Evolutionary conservation across 1,284 basidiomycete species (phyloP).

Genomic region (Chiua sp.): DNA sequence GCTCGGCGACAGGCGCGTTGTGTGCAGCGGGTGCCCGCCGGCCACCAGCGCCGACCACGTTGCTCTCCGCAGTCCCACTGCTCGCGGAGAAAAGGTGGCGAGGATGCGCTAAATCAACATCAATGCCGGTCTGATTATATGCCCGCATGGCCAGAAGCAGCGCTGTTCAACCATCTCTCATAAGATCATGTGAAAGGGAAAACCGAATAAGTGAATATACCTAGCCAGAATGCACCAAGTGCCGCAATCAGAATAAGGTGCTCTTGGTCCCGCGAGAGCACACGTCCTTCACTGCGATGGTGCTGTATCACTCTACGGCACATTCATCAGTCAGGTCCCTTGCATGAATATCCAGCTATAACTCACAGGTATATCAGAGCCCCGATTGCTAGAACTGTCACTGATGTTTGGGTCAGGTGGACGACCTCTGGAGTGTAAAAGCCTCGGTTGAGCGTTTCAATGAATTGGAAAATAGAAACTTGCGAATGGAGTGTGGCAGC

Average conservation of each 20-base stretch:
- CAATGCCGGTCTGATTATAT: conserved; percentile 33
- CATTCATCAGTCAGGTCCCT: conserved; percentile 4
- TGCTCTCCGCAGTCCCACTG: conserved; percentile 40
- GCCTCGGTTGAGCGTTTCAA: conserved; percentile 8
- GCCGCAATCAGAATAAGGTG: conserved; percentile 72
- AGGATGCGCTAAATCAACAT: conserved; percentile 36
- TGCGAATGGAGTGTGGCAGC: conserved; percentile 50
- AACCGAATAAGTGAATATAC: conserved; percentile 44
- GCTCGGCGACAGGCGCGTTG: conserved; percentile 28
- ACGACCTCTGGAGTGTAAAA: conserved; percentile 55
- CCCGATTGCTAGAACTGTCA: conserved; percentile 67
- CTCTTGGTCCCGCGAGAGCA: conserved; percentile 71
- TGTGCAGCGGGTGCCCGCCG: conserved; percentile 27
- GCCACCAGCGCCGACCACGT: conserved; percentile 38
- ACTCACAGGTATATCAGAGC: conserved; percentile 68
- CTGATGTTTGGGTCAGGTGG: conserved; percentile 72
- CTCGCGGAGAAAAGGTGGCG: conserved; percentile 38
- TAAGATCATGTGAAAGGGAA: conserved; percentile 6
- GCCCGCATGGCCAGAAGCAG: conserved; percentile 53
- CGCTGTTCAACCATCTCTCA: conserved; percentile 35
- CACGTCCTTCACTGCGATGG: conserved; percentile 57
- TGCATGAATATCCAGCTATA: background rate
- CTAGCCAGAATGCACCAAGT: conserved; percentile 74
- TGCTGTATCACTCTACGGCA: conserved; percentile 57
- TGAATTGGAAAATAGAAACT: conserved; percentile 23